Evolutionary conservation across 1,284 basidiomycete species (phyloP), one percentile per base, ranked within the genome.

Genomic region (Mrakiaceae sp.): DNA sequence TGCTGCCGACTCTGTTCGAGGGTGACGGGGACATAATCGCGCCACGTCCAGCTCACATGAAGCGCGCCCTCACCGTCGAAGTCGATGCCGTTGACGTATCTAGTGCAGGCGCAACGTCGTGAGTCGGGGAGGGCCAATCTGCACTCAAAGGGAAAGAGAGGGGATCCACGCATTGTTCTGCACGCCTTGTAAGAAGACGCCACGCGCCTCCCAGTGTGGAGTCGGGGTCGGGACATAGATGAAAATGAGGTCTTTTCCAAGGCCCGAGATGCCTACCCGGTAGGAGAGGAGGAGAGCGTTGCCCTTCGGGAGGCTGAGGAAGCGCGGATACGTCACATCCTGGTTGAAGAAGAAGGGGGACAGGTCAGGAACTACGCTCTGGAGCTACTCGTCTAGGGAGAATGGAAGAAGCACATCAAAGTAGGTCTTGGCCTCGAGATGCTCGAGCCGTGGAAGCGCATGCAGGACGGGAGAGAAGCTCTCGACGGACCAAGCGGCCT

Each of bases 11-110:
- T 79, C 76, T 60, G 76, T 69, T 60, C 76, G 70, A 7, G 77
- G 7, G 72, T 77, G 62, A 79, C 78, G 57, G 79, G 77, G 6
- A 79, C 75, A 64, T 75, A 80, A 70, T 79, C 78, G 5, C 78
- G 75, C 64, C 79, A 80, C 12, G 78, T 78, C 78, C 78, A 80
- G 10, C 77, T 77, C 1, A 75, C 70, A 48, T 76, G 72, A n/a
- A 79, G 68, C 16, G 70, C 72, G 27, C 76, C 76, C 6, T 67
- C 66, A 14, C 62, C 58, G 58, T 78, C 77, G 56, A 78, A 76
- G 69, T 80, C 79, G 9, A 80, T 69, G 0, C 79, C 79, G 64
- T 80, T 80, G 69, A 80, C 79, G 67, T 80, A 79, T 4, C 76
- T 76, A 67, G 78, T 79, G 39, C 53, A n/a, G n/a, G 51, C 11